A percentile compares a stretch with the other conserved stretches of the same genome.
These are phyloP conservation scores for Colletotrichum musicola DNA, from an alignment of 2,329 filamentous ascomycete genomes.

Conservation along the genomic window DNA sequence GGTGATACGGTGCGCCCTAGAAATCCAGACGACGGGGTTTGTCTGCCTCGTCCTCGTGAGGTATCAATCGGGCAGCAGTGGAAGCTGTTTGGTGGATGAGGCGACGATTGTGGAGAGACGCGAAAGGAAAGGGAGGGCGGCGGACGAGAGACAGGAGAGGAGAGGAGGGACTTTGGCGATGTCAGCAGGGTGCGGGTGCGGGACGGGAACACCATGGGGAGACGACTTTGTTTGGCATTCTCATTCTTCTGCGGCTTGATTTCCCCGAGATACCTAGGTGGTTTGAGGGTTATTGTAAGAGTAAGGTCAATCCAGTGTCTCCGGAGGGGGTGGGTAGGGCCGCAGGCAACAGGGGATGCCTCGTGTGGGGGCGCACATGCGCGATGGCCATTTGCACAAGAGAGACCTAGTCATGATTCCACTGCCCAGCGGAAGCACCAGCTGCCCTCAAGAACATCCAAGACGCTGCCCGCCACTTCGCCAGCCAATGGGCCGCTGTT, in stretches of 20 bases:
- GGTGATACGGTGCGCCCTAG: slow-evolving; percentile 38
- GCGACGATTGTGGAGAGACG: background rate
- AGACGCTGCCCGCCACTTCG: slow-evolving; percentile 15
- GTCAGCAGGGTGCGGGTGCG: slow-evolving; percentile 1
- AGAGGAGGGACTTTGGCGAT: background rate
- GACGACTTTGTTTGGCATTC: background rate
- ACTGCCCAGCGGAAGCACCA: background rate
- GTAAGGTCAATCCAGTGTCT: too few relatives aligned
- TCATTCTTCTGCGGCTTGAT: too few relatives aligned
- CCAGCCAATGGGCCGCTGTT: slow-evolving; percentile 28
- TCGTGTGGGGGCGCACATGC: too few relatives aligned
- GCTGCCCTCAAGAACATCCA: background rate
- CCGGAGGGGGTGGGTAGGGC: too few relatives aligned
- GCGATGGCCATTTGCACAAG: background rate
- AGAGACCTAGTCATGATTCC: slow-evolving; percentile 8
- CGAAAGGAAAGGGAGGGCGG: background rate
- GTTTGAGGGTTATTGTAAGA: too few relatives aligned
- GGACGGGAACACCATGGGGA: background rate
- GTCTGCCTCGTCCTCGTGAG: slow-evolving; percentile 35
- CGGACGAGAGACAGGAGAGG: background rate
- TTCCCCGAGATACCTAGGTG: too few relatives aligned
- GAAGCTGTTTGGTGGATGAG: slow-evolving; percentile 29
- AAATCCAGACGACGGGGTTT: slow-evolving; percentile 21
- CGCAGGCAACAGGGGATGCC: too few relatives aligned
- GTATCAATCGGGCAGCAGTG: slow-evolving; percentile 41